Percentiles rank a stretch among this genome's conserved stretches.
Conservation (phyloP, 202 grass and related monocot genomes). For the Schoenoplectus triqueter region DNA sequence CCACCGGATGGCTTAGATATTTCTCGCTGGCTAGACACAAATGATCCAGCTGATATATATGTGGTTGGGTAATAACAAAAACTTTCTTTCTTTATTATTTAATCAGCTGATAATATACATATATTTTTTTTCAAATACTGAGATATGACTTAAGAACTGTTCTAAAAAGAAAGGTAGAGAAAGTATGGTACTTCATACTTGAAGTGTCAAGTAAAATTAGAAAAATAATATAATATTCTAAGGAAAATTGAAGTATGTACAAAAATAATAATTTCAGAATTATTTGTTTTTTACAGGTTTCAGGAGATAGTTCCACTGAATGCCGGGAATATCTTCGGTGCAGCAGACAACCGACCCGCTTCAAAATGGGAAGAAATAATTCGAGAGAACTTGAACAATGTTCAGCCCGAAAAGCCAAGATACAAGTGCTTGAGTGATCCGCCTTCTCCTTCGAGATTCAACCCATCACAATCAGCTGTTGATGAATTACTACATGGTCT, state of each 20-base stretch:
- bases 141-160: neutral
- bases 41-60: constrained; percentile 89
- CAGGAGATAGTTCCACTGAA: constrained; percentile 95
- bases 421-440: constrained; percentile 76
- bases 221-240: neutral
- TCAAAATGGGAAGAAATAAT: constrained; percentile 87
- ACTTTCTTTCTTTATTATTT: constrained; percentile 15
- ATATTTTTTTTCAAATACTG: neutral
- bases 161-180: neutral
- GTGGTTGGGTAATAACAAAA: constrained; percentile 66
- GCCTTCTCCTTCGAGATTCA: constrained; percentile 71
- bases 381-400: constrained; percentile 54
- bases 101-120: neutral
- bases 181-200: neutral
- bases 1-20: constrained; percentile 68
- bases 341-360: constrained; percentile 65
- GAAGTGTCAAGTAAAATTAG: neutral
- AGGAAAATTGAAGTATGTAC: neutral
- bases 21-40: constrained; percentile 60
- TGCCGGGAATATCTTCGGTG: constrained; percentile 84
- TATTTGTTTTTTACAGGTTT: constrained; percentile 49
- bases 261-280: neutral
- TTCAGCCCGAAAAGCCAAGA: constrained; percentile 45
- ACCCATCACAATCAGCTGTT: constrained; percentile 33
- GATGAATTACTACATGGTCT: constrained; percentile 50